Percentiles rank a stretch among this genome's conserved stretches.
Conservation (phyloP, 495 filamentous ascomycete species). For the Neurospora sp. region DNA sequence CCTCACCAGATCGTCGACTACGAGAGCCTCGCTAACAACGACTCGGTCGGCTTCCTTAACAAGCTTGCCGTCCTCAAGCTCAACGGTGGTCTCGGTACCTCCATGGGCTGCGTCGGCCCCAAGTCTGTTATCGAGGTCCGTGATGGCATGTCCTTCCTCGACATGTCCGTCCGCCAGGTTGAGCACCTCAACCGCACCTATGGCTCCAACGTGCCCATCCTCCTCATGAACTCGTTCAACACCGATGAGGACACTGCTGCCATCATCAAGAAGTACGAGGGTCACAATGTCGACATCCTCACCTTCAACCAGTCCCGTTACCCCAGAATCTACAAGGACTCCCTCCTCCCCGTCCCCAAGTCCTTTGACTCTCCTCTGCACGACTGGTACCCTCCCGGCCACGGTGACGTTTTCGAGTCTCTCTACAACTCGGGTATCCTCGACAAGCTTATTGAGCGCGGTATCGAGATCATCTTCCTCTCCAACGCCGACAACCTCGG, state of each 20-base stretch:
- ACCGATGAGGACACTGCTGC: constrained; percentile 95
- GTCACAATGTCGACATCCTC: constrained; percentile 97
- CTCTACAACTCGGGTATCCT: constrained; percentile 99
- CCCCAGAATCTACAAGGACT: constrained; percentile 96
- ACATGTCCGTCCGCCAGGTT: constrained; percentile 97
- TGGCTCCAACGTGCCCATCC: constrained; percentile 93
- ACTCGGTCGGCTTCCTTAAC: constrained; percentile 86
- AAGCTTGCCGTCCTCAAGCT: constrained; percentile 99
- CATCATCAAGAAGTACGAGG: constrained; percentile 99
- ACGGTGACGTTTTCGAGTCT: constrained; percentile 99
- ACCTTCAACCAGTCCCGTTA: constrained; percentile 99
- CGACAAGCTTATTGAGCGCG: constrained; percentile 87
- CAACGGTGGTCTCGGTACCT: constrained; percentile 98
- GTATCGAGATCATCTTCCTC: constrained; percentile 96
- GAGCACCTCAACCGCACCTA: constrained; percentile 98
- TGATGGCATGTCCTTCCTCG: constrained; percentile 99
- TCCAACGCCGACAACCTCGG: constrained; percentile 99
- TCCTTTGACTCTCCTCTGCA: constrained; percentile 75
- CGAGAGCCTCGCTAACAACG: constrained; percentile 68
- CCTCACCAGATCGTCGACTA: constrained; percentile 90
- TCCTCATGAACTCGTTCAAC: constrained; percentile 99
- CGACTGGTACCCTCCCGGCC: constrained; percentile 98
- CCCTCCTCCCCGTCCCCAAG: constrained; percentile 91
- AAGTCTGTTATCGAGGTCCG: constrained; percentile 99
- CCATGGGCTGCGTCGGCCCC: constrained; percentile 98